Conservation (phyloP, 2,329 filamentous ascomycete species). For the Cladosporium halotolerans region DNA sequence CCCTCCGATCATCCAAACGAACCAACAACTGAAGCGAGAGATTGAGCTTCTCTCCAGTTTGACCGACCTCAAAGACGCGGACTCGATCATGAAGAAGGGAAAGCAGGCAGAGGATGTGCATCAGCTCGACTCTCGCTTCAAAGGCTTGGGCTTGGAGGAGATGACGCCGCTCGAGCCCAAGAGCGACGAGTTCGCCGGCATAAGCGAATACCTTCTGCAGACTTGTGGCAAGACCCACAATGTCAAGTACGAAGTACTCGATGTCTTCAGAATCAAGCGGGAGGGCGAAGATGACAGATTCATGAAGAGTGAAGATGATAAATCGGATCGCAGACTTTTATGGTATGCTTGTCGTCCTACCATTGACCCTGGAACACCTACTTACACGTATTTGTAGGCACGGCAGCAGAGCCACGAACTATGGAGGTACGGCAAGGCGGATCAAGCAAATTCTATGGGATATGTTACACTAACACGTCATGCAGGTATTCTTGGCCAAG, state of each 20-base stretch:
- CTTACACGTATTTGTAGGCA: conserved; percentile 45
- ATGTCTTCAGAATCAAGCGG: conserved; percentile 80
- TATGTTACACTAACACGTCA: too few relatives aligned
- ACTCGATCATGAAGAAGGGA: conserved; percentile 65
- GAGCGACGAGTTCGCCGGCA: conserved; percentile 57
- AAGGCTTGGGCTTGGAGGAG: conserved; percentile 64
- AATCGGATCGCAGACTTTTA: conserved; percentile 64
- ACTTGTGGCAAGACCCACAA: conserved; percentile 63
- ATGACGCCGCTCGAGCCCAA: conserved; percentile 61
- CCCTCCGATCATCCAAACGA: conserved; percentile 59
- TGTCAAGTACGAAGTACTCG: conserved; percentile 54
- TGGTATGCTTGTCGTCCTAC: conserved; percentile 45
- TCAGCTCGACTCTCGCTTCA: conserved; percentile 65
- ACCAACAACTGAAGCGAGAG: conserved; percentile 61
- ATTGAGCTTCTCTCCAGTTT: conserved; percentile 74
- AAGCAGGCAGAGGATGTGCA: conserved; percentile 49
- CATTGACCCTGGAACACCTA: not conserved
- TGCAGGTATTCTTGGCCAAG: conserved; percentile 72
- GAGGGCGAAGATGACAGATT: conserved; percentile 67
- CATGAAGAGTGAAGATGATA: conserved; percentile 48
- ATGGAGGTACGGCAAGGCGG: conserved; percentile 39
- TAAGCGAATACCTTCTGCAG: conserved; percentile 60
- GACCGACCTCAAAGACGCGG: conserved; percentile 78
- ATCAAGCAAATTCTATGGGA: too few relatives aligned
- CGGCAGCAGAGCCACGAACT: conserved; percentile 76